Evolutionary conservation across 2,329 filamentous ascomycete genomes (phyloP).

Genomic region (Pseudogymnoascus sp.): DNA sequence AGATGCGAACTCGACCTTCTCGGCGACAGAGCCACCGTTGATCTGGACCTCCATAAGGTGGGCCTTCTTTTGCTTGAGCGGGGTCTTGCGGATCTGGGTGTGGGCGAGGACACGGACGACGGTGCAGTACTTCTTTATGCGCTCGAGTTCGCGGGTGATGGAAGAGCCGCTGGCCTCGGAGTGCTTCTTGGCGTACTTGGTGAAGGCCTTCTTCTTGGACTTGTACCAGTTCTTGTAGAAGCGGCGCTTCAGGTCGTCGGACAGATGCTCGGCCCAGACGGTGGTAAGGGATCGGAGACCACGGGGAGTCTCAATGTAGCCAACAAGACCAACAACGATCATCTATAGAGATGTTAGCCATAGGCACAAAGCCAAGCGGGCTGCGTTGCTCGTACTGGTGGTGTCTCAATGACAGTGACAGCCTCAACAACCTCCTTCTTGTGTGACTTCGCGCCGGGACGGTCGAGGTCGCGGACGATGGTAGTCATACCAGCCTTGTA

Average conservation of each 20-base stretch:
- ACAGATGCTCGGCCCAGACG: conserved; percentile 98
- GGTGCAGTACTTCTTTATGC: conserved; percentile 99
- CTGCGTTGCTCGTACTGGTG: conserved; percentile 87
- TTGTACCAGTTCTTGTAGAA: conserved; percentile 99
- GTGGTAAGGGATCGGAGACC: conserved; percentile 98
- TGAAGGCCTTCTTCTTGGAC: conserved; percentile 99
- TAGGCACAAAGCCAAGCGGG: conserved; percentile 69
- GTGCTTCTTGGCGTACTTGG: conserved; percentile 99
- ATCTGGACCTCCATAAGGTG: conserved; percentile 99
- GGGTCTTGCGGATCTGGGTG: conserved; percentile 98
- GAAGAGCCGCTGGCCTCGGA: conserved; percentile 84
- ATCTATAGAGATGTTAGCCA: conserved; percentile 74
- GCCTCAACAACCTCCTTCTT: conserved; percentile 97
- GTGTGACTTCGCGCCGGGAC: conserved; percentile 98
- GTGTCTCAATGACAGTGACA: conserved; percentile 81
- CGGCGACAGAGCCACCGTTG: conserved; percentile 91
- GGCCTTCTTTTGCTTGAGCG: conserved; percentile 99
- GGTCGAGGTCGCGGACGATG: conserved; percentile 97
- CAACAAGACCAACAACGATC: conserved; percentile 99
- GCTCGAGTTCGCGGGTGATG: conserved; percentile 95
- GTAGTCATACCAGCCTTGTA: conserved; percentile 99
- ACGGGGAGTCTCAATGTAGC: conserved; percentile 99
- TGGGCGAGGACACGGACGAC: conserved; percentile 98
- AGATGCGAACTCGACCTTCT: conserved; percentile 95
- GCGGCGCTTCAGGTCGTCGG: conserved; percentile 96